phyloP scores from a whole-genome alignment of 2,329 filamentous ascomycete species.

The Fusarium heterosporum region DNA sequence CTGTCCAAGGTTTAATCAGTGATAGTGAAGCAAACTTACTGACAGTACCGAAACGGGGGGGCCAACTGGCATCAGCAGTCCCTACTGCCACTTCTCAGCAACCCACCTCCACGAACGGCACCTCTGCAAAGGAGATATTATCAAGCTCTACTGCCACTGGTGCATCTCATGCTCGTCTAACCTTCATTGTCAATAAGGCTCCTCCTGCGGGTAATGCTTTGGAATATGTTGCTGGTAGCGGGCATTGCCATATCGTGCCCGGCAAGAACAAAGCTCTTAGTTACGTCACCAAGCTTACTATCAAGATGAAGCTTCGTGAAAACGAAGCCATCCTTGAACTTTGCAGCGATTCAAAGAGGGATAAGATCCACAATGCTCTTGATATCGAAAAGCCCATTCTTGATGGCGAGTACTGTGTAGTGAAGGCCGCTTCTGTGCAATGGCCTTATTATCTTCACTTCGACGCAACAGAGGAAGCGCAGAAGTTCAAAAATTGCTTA shows the following conservation, averaged over 20 bases:
- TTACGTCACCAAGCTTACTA: conserved; percentile 22
- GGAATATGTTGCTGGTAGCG: conserved; percentile 35
- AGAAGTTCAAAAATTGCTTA: conserved; percentile 28
- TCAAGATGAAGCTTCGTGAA: conserved; percentile 34
- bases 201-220: not conserved
- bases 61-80: not conserved
- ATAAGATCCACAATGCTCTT: conserved; percentile 35
- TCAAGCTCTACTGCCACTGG: not conserved
- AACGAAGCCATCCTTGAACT: conserved; percentile 22
- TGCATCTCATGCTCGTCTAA: not conserved
- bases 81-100: not conserved
- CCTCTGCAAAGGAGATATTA: too few relatives aligned
- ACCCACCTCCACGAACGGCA: too few relatives aligned
- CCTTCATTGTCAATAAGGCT: not conserved
- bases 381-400: conserved; percentile 36
- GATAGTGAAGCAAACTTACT: not conserved
- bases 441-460: conserved; percentile 39
- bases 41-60: conserved; percentile 19
- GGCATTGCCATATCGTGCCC: conserved; percentile 34
- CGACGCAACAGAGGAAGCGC: conserved; percentile 16
- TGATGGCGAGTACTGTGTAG: conserved; percentile 39
- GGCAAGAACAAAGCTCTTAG: conserved; percentile 9
- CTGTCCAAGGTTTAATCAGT: conserved; percentile 9
- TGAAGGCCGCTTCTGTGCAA: conserved; percentile 17
- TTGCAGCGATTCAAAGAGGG: conserved; percentile 13